Evolutionary conservation across 192 early-diverging fungal species (phyloP), one percentile per base, ranked within the genome.

Genomic region (Phycomyces blakesleeanus): DNA sequence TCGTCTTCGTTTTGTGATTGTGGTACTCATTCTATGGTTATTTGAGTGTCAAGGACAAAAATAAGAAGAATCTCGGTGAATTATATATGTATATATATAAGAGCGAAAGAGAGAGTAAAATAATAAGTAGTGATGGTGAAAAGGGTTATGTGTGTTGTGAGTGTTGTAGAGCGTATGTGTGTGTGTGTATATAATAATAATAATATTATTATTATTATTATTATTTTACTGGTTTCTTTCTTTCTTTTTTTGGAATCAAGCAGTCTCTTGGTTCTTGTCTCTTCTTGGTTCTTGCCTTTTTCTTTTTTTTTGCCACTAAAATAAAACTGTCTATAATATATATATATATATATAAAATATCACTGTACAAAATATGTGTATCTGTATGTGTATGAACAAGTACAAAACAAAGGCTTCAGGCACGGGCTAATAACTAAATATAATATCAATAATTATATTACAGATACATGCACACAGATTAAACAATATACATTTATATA

Each of bases 151-250:
- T 12, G n/a, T 26, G 27, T 56, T 27, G 27, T 37, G 27, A 14
- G 16, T 56, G 55, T n/a, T n/a, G n/a, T n/a, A n/a, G n/a, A n/a
- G n/a, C 0, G 7, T 39, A 20, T 26, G 55, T 37, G 55, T 26
- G 29, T 25, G 57, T 58, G 57, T 20, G 25, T 20, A 57, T 20
- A 39, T 34, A 57, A 57, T 20, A 27, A 39, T 57, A 57, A 38
- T 57, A 39, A 18, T 3, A 18, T 18, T 49, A 53, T 53, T 25
- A 53, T 53, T 53, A 24, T n/a, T 53, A 24, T 55, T 55, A 22
- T 54, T 53, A 54, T 55, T 55, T 55, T 34, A 34, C 34, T 55
- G 11, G 18, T 15, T 20, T 20, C 50, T 20, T 14, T 51, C 24
- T 51, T 51, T 51, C 24, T 51, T 51, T 51, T 51, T 51, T 51